Percentiles rank a stretch among this genome's conserved stretches.
phyloP scores from a whole-genome alignment of 257 asterid species.

The Mitragyna speciosa region DNA sequence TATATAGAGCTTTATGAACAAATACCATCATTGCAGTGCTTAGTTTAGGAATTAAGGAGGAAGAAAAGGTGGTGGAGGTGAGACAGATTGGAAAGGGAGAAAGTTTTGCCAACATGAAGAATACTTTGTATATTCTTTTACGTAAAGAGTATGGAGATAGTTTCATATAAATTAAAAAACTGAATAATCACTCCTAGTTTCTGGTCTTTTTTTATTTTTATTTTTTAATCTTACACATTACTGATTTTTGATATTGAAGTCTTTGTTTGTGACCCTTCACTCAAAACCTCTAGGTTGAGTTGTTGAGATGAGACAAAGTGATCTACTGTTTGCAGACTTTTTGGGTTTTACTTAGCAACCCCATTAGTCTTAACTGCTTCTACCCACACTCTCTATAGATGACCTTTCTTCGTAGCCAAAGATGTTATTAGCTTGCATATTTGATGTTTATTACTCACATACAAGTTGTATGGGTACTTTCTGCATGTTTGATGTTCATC shows the following conservation, averaged over 20 bases:
- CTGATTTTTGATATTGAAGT: neutral
- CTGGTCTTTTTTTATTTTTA: neutral
- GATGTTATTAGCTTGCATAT: neutral
- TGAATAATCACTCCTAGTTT: neutral
- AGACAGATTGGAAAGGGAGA: neutral
- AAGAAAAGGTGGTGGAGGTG: neutral
- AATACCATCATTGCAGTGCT: neutral
- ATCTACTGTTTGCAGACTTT: neutral
- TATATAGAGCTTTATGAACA: neutral
- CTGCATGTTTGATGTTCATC: neutral
- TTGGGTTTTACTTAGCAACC: neutral
- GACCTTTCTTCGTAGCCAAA: neutral
- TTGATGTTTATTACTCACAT: too few relatives aligned
- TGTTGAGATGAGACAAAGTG: neutral
- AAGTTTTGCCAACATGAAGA: neutral
- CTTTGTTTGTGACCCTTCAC: neutral
- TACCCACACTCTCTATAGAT: neutral
- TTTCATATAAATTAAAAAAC: neutral
- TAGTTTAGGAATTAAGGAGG: neutral
- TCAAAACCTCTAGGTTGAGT: neutral
- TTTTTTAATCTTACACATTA: too few relatives aligned
- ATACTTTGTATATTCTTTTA: neutral
- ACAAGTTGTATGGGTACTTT: too few relatives aligned
- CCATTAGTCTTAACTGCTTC: neutral
- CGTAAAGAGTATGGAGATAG: neutral